Evolutionary conservation across 331 rosid species (phyloP).

Genomic region (Prunus yedoensis): DNA sequence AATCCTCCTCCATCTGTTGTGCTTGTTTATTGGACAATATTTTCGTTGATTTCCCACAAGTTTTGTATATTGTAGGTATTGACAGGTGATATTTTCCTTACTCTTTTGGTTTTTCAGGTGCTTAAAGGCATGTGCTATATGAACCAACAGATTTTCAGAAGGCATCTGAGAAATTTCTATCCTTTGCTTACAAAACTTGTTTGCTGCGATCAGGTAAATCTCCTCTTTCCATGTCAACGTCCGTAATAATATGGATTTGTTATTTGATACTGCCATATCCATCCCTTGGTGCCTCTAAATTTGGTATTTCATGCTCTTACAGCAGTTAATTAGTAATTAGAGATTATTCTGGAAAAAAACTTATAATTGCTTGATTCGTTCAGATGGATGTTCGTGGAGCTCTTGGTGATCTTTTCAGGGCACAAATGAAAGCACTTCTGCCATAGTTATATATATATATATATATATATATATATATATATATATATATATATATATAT

Average conservation of each 20-base stretch:
- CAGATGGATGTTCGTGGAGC: constrained; percentile 98
- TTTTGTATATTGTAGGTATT: neutral
- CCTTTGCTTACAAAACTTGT: constrained; percentile 93
- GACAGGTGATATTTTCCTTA: neutral
- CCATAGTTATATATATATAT: constrained; percentile 34
- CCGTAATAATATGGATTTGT: neutral
- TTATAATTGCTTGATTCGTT: constrained; percentile 36
- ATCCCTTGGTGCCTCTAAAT: no score
- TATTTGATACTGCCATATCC: no score
- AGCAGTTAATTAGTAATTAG: neutral
- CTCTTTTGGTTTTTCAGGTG: constrained; percentile 53
- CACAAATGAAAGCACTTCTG: constrained; percentile 85
- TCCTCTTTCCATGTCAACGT: constrained; percentile 16
- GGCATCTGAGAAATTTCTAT: constrained; percentile 88
- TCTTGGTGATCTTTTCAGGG: constrained; percentile 86
- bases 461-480: neutral
- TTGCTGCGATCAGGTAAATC: constrained; percentile 93
- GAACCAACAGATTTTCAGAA: constrained; percentile 83
- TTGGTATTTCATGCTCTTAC: neutral
- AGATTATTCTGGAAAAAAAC: constrained; percentile 10
- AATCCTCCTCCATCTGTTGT: neutral
- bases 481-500: no score
- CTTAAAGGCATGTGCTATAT: constrained; percentile 86
- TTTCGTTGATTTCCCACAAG: neutral
- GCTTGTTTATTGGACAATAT: neutral